Evolutionary conservation across 2,329 filamentous ascomycete species (phyloP).

Genomic region (Ophiostoma piceae): DNA sequence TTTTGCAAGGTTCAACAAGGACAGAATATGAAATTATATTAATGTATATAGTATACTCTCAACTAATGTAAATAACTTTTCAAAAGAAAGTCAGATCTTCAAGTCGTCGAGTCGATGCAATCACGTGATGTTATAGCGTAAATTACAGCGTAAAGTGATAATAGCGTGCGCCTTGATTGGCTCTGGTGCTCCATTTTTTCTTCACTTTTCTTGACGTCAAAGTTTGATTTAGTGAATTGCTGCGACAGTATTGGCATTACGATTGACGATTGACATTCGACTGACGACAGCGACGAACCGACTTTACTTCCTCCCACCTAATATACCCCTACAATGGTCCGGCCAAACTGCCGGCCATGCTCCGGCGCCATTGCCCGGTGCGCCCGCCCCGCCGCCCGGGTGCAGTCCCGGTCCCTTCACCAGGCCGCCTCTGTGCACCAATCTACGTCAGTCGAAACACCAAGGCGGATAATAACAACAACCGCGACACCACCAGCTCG

Average conservation of each 20-base stretch:
- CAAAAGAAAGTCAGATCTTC: not conserved
- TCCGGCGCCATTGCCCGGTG: constrained; percentile 37
- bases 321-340: constrained; percentile 40
- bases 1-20: constrained; percentile 50
- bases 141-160: not conserved
- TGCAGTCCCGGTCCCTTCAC: constrained; percentile 15
- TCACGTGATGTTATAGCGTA: not conserved
- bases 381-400: constrained; percentile 20
- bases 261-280: too few relatives aligned
- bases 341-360: constrained; percentile 45
- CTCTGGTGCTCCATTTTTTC: not conserved
- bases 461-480: not conserved
- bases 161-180: constrained; percentile 5
- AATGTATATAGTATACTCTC: not conserved
- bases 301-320: too few relatives aligned
- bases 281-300: too few relatives aligned
- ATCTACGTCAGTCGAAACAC: not conserved
- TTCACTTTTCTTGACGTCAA: not conserved
- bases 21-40: not conserved
- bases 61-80: not conserved
- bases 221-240: too few relatives aligned
- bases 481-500: not conserved
- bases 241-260: too few relatives aligned
- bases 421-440: not conserved
- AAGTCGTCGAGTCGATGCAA: not conserved